Conservation (phyloP, 2,329 filamentous ascomycete species). For the Eutypella sp. region DNA sequence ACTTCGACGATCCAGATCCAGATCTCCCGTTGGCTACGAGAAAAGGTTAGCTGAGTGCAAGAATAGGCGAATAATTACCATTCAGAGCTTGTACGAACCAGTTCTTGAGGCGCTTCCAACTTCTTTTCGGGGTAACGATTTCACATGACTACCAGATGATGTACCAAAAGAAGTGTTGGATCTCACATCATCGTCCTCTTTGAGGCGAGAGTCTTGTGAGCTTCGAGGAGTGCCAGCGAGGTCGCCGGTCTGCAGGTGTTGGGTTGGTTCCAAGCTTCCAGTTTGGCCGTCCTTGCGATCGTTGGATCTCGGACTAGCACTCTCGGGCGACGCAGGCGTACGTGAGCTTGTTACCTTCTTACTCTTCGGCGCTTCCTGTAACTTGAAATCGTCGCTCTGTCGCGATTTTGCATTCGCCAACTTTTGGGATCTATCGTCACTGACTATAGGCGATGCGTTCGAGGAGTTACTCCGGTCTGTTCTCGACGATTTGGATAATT, state of each 20-base stretch:
- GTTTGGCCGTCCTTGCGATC: slow-evolving; percentile 30
- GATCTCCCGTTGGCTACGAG: slow-evolving; percentile 29
- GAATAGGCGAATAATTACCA: background rate
- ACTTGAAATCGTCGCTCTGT: slow-evolving; percentile 60
- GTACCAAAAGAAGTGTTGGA: slow-evolving; percentile 40
- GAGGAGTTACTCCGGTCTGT: slow-evolving; percentile 29
- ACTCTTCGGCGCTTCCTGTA: slow-evolving; percentile 74
- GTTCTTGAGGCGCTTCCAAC: slow-evolving; percentile 39
- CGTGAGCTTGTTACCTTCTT: slow-evolving; percentile 40
- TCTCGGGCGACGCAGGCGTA: slow-evolving; percentile 36
- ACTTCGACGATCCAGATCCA: slow-evolving; percentile 10
- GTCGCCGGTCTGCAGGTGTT: slow-evolving; percentile 29
- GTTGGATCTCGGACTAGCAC: slow-evolving; percentile 29
- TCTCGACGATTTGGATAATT: slow-evolving; percentile 41
- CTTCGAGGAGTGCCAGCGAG: slow-evolving; percentile 42
- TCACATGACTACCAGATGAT: slow-evolving; percentile 36
- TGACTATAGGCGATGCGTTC: slow-evolving; percentile 21
- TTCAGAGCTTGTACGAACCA: slow-evolving; percentile 33
- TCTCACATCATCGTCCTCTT: slow-evolving; percentile 48
- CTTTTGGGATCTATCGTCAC: slow-evolving; percentile 37
- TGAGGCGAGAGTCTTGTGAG: slow-evolving; percentile 54
- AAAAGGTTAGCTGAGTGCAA: slow-evolving; percentile 11
- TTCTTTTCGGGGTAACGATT: slow-evolving; percentile 62
- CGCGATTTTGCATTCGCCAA: slow-evolving; percentile 31
- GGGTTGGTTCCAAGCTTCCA: slow-evolving; percentile 26